A percentile compares a stretch with the other conserved stretches of the same genome.
Conservation (phyloP, 1,139 yeast species). For the Yamadazyma diospyri region DNA sequence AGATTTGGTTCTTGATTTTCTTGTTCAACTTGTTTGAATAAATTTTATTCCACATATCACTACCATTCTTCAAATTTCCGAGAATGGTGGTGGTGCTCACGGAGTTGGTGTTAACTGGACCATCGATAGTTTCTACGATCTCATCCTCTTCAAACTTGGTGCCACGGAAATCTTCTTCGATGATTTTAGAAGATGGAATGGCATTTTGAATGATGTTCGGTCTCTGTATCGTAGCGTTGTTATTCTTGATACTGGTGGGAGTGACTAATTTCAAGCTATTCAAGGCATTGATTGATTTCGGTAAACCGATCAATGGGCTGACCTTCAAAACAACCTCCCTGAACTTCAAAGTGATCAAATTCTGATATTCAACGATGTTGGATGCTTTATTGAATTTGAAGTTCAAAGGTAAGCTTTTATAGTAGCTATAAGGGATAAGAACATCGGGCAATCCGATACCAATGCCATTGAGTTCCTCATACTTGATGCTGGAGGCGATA, state of each 20-base stretch:
- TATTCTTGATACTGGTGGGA: slow-evolving; percentile 46
- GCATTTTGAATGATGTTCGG: slow-evolving; percentile 32
- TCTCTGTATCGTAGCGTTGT: slow-evolving; percentile 27
- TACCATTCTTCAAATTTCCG: slow-evolving; percentile 46
- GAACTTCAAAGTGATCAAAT: slow-evolving; percentile 50
- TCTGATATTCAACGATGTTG: slow-evolving; percentile 37
- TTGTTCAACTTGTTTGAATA: slow-evolving; percentile 68
- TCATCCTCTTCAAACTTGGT: slow-evolving; percentile 27
- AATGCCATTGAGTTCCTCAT: slow-evolving; percentile 38
- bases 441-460: slow-evolving; percentile 46
- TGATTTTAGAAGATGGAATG: slow-evolving; percentile 33
- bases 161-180: slow-evolving; percentile 41
- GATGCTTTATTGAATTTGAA: slow-evolving; percentile 28
- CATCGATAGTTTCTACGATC: slow-evolving; percentile 39
- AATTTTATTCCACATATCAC: slow-evolving; percentile 68
- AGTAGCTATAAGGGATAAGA: slow-evolving; percentile 38
- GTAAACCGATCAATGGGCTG: slow-evolving; percentile 77
- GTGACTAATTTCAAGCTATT: slow-evolving; percentile 63
- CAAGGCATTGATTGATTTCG: slow-evolving; percentile 78
- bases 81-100: slow-evolving; percentile 27
- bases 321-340: slow-evolving; percentile 78
- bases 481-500: slow-evolving; percentile 36
- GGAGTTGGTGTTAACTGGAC: slow-evolving; percentile 35
- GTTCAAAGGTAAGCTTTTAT: slow-evolving; percentile 36
- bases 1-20: slow-evolving; percentile 66